Conservation (phyloP, 306 rosid genomes). For the Lupinus albus region DNA sequence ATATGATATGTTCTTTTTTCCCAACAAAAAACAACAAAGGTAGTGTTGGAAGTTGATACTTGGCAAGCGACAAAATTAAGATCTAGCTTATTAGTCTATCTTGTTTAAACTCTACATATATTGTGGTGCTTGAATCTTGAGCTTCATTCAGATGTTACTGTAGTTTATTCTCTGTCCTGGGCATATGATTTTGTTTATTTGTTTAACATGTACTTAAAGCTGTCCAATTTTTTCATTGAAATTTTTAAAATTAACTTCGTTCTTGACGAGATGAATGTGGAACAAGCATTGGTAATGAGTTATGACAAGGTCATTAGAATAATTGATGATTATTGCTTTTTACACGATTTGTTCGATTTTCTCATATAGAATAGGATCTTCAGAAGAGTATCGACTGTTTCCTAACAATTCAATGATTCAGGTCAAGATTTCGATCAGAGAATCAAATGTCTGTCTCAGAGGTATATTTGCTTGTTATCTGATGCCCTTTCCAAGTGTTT, state of each 20-base stretch:
- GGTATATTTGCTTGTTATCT: constrained; percentile 43
- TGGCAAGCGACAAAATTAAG: constrained; percentile 12
- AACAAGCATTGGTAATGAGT: constrained; percentile 7
- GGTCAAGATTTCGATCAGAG: constrained; percentile 55
- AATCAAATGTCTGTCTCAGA: constrained; percentile 44
- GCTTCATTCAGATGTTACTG: constrained; percentile 31
- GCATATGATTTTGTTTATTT: neutral
- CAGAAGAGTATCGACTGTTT: constrained; percentile 29
- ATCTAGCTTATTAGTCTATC: neutral
- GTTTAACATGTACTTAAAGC: neutral
- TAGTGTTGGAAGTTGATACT: constrained; percentile 6
- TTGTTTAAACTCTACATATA: neutral
- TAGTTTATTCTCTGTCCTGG: constrained; percentile 17
- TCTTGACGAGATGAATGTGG: neutral
- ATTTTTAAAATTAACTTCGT: neutral
- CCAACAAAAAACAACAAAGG: neutral
- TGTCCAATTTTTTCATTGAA: constrained; percentile 9
- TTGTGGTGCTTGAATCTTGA: constrained; percentile 23
- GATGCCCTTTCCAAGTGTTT: neutral
- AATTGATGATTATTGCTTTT: constrained; percentile 19
- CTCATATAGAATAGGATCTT: constrained; percentile 24
- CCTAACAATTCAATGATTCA: constrained; percentile 45
- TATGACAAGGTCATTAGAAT: constrained; percentile 6
- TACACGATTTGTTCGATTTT: constrained; percentile 21
- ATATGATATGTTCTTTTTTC: neutral